Evolutionary conservation across 495 filamentous ascomycete genomes (phyloP).

Genomic region (Aspergillus wentii): DNA sequence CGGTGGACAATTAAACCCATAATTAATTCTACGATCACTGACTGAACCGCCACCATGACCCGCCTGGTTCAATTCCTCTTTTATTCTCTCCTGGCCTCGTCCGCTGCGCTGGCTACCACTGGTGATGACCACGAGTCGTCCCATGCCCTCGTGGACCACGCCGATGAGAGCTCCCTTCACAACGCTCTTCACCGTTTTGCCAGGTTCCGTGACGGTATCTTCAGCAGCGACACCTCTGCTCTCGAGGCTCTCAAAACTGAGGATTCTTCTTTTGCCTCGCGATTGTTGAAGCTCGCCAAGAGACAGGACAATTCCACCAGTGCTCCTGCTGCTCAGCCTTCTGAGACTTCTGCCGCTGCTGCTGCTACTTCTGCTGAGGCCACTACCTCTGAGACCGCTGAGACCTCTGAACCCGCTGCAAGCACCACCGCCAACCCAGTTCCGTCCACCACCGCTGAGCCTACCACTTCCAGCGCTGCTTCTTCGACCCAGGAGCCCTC

Average conservation of each 20-base stretch:
- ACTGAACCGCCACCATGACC: too few species aligned
- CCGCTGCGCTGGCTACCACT: conserved; percentile 14
- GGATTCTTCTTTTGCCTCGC: conserved; percentile 37
- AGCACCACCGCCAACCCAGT: neutral
- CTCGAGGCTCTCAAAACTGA: conserved; percentile 44
- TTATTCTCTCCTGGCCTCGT: conserved; percentile 23
- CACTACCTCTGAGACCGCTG: conserved; percentile 6
- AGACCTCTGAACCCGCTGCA: conserved; percentile 3
- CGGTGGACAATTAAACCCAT: too few species aligned
- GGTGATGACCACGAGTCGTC: neutral
- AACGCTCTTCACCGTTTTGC: conserved; percentile 44
- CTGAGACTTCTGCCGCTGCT: conserved; percentile 8
- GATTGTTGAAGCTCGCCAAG: conserved; percentile 40
- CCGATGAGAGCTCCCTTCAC: conserved; percentile 37
- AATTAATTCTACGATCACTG: too few species aligned
- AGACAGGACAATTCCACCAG: conserved; percentile 31
- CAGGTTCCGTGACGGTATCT: conserved; percentile 50
- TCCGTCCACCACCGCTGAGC: conserved; percentile 6
- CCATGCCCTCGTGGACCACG: conserved; percentile 3
- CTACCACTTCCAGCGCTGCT: conserved; percentile 5
- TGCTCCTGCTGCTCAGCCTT: conserved; percentile 9
- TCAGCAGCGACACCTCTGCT: conserved; percentile 38
- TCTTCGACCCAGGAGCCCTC: neutral
- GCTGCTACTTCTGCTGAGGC: conserved; percentile 8
- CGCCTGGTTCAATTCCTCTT: conserved; percentile 20